Percentiles rank a stretch among this genome's conserved stretches.
These are phyloP conservation scores for Coniochaeta sp. DNA, from an alignment of 2,329 filamentous ascomycete species.

Conservation along the genomic window DNA sequence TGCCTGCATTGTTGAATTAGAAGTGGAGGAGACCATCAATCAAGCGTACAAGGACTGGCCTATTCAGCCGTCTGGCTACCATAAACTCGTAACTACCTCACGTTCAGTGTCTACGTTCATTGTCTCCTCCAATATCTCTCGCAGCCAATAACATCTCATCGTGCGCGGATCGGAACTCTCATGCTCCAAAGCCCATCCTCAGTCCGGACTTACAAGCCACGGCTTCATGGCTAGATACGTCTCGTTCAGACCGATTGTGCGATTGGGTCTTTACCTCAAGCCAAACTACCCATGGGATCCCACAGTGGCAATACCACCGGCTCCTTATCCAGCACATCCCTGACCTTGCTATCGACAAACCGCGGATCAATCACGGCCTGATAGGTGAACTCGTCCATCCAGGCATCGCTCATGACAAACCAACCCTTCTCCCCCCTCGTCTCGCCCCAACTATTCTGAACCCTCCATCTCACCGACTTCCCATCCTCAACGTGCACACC, in stretches of 20 bases:
- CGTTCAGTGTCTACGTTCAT: background rate
- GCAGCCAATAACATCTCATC: background rate
- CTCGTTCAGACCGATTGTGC: background rate
- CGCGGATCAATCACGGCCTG: constrained; percentile 77
- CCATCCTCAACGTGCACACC: constrained; percentile 71
- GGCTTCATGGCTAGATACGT: too few species aligned
- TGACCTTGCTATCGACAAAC: constrained; percentile 57
- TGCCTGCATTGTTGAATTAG: too few species aligned
- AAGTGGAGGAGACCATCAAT: background rate
- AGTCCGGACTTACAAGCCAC: background rate
- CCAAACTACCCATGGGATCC: constrained; percentile 74
- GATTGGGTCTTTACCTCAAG: constrained; percentile 27
- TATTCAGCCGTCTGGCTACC: background rate
- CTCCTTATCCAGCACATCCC: constrained; percentile 62
- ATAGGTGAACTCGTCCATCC: constrained; percentile 77
- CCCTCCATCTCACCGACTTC: constrained; percentile 68
- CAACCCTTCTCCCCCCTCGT: constrained; percentile 67
- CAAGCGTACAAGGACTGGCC: background rate
- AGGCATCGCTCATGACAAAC: constrained; percentile 81
- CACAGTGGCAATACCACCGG: constrained; percentile 67
- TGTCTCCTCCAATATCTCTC: background rate
- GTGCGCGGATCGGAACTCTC: too few species aligned
- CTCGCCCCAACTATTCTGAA: constrained; percentile 81
- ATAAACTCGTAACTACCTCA: background rate
- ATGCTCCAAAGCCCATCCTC: too few species aligned